Evolutionary conservation across 805 yeast species (phyloP), one percentile per base, ranked within the genome.

Genomic region (Kodamaea jinghongensis): DNA sequence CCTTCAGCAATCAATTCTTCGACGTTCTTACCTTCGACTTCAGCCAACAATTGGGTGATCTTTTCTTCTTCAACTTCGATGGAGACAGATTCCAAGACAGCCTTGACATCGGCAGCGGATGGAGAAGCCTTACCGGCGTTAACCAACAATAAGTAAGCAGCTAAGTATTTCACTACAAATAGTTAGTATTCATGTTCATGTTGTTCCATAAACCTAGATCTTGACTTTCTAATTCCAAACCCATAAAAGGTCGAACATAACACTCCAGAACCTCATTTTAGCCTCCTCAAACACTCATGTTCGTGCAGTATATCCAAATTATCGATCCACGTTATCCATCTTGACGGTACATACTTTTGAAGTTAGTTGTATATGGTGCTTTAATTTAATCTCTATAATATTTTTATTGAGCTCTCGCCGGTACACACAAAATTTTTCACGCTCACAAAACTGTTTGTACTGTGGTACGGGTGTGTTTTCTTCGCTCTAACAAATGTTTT

Each of bases 81-180:
- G 45, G 62, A 56, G 51, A 64, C 70, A 39, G 72, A 54, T 55
- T 60, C 65, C 55, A 66, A 63, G 49, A 66, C 68, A 39, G 58
- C 47, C 54, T 57, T 60, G 63, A 66, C 48, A 55, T 65, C 71
- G 38, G 70, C 59, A 44, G 69, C 66, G 47, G 71, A 62, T 57
- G 72, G 72, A 47, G 70, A 45, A 45, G 68, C 48, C 67, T 66
- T 65, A 54, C 72, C 72, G 61, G 70, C 71, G 67, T 65, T 64
- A 50, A 64, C 68, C 61, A 66, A 65, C 61, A 66, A 65, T 57
- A 66, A 64, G 69, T 66, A 66, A 55, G 72, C 72, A 60, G 72
- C 72, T 57, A 66, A 61, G 70, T 66, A 66, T 64, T 65, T 66
- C 72, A 66, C 67, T 65, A 22, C 29, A 34, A 17, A 25, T 40